Evolutionary conservation across 169 alveolate genomes (phyloP), one percentile per base, ranked within the genome.

Genomic region (Plasmodium relictum): DNA sequence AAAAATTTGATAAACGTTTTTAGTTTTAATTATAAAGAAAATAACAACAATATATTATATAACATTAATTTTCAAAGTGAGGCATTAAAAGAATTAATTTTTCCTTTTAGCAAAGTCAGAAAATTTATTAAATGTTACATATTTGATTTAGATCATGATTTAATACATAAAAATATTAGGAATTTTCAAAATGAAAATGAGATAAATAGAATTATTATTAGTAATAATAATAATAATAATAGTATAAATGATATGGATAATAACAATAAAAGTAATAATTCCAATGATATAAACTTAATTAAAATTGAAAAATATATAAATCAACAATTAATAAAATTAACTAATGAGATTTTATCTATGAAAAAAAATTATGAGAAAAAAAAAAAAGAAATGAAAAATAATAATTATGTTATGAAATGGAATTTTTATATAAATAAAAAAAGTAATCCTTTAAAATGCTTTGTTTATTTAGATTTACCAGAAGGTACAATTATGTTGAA

Each of bases 401-500:
- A 22, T 61, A 3, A 22, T 12, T 18, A 61, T 24, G 41, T 61
- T 61, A 56, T 70, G 31, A 41, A 16, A 44, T 76, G 88, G 88
- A 18, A 48, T 63, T 76, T 45, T 52, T 61, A 44, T 44, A n/a
- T 76, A 7, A 76, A 65, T 31, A 65, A 39, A 22, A 63, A 76
- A 48, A 56, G 63, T 8, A 45, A 44, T 6, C 88, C 88, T 7
- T 18, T 62, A 24, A 76, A 76, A 45, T 76, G 88, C 37, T 76
- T 76, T 66, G 88, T 76, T 16, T 76, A 76, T 18, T 7, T 76
- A 14, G 73, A 76, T 24, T 65, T 76, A 6, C 88, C 88, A 6
- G 66, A 62, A 6, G 76, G 76, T 24, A 76, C 88, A 22, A 74
- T 76, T 9, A 76, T 76, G 88, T 44, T 76, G 22, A 76, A 76